A percentile compares a stretch with the other conserved stretches of the same genome.
Conservation (phyloP, 2,329 filamentous ascomycete species). For the Paecilomyces fulvus region DNA sequence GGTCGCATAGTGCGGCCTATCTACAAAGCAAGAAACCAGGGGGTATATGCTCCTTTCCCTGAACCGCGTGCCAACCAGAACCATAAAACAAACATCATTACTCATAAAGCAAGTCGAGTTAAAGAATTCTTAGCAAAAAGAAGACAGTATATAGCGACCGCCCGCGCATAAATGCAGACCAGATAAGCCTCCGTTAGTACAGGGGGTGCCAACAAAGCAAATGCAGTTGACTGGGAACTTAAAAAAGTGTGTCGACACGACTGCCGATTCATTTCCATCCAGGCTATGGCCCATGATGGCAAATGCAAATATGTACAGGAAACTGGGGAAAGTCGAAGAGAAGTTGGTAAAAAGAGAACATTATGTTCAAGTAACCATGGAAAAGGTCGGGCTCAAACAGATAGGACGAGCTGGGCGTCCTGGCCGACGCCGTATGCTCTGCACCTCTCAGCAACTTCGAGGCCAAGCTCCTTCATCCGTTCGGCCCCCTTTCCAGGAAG, state of each 20-base stretch:
- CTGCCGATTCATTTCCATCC: neutral
- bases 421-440: slow-evolving; percentile 51
- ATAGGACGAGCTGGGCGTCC: slow-evolving; percentile 59
- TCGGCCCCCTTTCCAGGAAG: slow-evolving; percentile 81
- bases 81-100: neutral
- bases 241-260: too few relatives aligned
- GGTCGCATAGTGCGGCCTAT: neutral
- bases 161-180: slow-evolving; percentile 19
- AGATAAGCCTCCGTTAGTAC: slow-evolving; percentile 12
- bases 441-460: slow-evolving; percentile 79
- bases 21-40: slow-evolving; percentile 1
- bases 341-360: neutral
- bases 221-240: slow-evolving; percentile 5
- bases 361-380: slow-evolving; percentile 4
- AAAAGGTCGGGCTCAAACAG: slow-evolving; percentile 42
- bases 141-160: slow-evolving; percentile 12
- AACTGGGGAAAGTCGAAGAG: slow-evolving; percentile 1
- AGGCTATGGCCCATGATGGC: neutral
- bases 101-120: slow-evolving; percentile 1
- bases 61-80: neutral
- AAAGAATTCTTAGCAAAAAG: slow-evolving; percentile 11
- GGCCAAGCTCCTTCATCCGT: slow-evolving; percentile 84
- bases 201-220: slow-evolving; percentile 9
- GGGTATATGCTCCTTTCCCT: slow-evolving; percentile 3
- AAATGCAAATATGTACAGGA: slow-evolving; percentile 19